Percentiles rank a stretch among this genome's conserved stretches.
phyloP scores from a whole-genome alignment of 2,329 filamentous ascomycete genomes.

The Epicoccum sorghinum region DNA sequence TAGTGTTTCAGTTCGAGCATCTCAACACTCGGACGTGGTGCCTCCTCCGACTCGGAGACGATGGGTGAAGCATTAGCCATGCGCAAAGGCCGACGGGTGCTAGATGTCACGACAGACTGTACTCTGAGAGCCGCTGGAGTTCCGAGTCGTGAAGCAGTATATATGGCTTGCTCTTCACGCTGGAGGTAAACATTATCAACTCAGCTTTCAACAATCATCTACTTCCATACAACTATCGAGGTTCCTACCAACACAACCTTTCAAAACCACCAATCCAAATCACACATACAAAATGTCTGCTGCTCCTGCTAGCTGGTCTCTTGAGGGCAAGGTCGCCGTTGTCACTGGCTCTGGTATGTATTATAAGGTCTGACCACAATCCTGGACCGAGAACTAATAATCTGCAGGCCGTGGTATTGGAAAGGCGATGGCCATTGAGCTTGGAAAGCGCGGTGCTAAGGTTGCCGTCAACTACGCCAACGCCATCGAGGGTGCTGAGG shows the following conservation, averaged over 20 bases:
- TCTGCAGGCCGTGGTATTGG: constrained; percentile 67
- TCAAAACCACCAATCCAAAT: constrained; percentile 21
- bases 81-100: constrained; percentile 25
- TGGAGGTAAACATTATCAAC: constrained; percentile 24
- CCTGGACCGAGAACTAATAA: constrained; percentile 13
- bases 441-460: constrained; percentile 69
- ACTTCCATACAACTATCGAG: constrained; percentile 20
- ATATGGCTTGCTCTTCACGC: constrained; percentile 33
- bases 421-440: constrained; percentile 69
- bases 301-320: constrained; percentile 55
- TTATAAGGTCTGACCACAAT: neutral
- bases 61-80: constrained; percentile 28
- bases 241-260: constrained; percentile 5
- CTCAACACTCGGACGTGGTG: constrained; percentile 31
- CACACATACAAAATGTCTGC: constrained; percentile 45
- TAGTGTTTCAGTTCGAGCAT: constrained; percentile 35
- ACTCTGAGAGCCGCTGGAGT: constrained; percentile 38
- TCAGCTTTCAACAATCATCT: constrained; percentile 21
- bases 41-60: constrained; percentile 38
- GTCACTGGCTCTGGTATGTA: constrained; percentile 58
- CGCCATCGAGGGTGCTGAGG: constrained; percentile 67
- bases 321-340: constrained; percentile 61
- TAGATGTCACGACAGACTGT: constrained; percentile 28
- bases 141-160: constrained; percentile 40
- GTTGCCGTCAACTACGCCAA: constrained; percentile 73